phyloP scores from a whole-genome alignment of 768 basidiomycete genomes.

The Gloeopeniophorella convolvens region DNA sequence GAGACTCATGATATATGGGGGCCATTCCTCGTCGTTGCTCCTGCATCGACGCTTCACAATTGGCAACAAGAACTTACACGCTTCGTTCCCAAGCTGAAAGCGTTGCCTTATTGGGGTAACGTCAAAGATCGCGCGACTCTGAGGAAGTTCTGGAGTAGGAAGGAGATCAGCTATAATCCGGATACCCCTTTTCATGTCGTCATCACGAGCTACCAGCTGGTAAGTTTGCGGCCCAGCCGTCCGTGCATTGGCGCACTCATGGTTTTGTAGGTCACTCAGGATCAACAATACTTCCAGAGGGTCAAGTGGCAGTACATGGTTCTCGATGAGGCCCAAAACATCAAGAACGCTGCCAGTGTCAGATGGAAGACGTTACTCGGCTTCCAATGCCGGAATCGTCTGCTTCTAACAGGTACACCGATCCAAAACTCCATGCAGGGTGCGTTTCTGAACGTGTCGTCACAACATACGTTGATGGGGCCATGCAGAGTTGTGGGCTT shows the following conservation, averaged over 20 bases:
- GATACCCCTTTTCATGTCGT: slow-evolving; percentile 96
- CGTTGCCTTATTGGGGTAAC: slow-evolving; percentile 97
- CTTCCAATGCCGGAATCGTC: slow-evolving; percentile 91
- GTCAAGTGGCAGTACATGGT: slow-evolving; percentile 99
- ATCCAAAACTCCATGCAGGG: slow-evolving; percentile 99
- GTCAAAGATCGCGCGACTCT: slow-evolving; percentile 92
- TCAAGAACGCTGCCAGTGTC: slow-evolving; percentile 94
- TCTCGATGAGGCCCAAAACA: slow-evolving; percentile 98
- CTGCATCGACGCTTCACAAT: slow-evolving; percentile 95
- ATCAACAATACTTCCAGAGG: slow-evolving; percentile 95
- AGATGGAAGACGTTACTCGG: slow-evolving; percentile 97
- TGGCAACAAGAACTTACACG: slow-evolving; percentile 99
- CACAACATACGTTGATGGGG: too few relatives aligned
- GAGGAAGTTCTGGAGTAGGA: slow-evolving; percentile 97
- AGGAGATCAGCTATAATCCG: slow-evolving; percentile 90
- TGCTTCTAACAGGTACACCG: slow-evolving; percentile 93
- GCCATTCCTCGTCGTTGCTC: slow-evolving; percentile 96
- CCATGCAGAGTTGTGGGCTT: slow-evolving; percentile 84
- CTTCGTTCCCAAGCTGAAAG: slow-evolving; percentile 90
- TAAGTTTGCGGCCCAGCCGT: slow-evolving; percentile 33
- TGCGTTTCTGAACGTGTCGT: slow-evolving; percentile 33
- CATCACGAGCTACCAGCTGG: slow-evolving; percentile 95
- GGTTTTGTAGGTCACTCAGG: slow-evolving; percentile 70
- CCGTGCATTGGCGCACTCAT: neutral
- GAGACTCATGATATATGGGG: slow-evolving; percentile 99